A percentile compares a stretch with the other conserved stretches of the same genome.
phyloP scores from a whole-genome alignment of 768 basidiomycete species.

The Pisolithus albus region DNA sequence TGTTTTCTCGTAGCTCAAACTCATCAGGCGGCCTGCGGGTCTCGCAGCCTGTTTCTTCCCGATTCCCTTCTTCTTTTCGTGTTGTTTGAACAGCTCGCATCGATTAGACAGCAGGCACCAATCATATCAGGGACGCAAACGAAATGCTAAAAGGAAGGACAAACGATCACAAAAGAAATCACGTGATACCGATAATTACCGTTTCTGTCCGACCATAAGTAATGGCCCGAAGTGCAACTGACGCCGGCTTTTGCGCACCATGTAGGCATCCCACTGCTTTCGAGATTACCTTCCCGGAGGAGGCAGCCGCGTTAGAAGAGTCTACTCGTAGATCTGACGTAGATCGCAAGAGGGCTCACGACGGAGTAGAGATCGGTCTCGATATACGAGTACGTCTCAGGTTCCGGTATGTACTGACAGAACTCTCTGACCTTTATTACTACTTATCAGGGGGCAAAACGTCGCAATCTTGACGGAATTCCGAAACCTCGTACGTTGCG shows the following conservation, averaged over 20 bases:
- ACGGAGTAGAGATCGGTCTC: not conserved
- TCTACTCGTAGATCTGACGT: slow-evolving; percentile 20
- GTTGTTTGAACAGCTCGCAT: no score
- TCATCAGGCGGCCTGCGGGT: no score
- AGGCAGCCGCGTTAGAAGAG: slow-evolving; percentile 21
- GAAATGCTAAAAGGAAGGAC: no score
- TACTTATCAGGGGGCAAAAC: slow-evolving; percentile 16
- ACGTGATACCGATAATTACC: no score
- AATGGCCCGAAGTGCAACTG: not conserved
- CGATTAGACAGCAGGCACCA: no score
- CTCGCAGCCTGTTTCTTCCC: no score
- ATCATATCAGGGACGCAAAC: no score
- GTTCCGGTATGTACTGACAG: not conserved
- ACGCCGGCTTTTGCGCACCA: slow-evolving; percentile 10
- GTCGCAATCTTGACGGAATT: slow-evolving; percentile 19
- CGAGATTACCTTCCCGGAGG: slow-evolving; percentile 47
- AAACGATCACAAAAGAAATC: no score
- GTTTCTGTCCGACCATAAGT: no score
- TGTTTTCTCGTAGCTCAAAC: no score
- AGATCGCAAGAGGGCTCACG: slow-evolving; percentile 20
- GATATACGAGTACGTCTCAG: slow-evolving; percentile 12
- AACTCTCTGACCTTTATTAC: not conserved
- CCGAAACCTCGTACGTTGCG: slow-evolving; percentile 12
- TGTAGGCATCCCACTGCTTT: slow-evolving; percentile 47
- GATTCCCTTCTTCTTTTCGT: no score